Base-by-base conservation (phyloP, 2,329 filamentous ascomycete genomes). In the Geosmithia putterillii region DNA sequence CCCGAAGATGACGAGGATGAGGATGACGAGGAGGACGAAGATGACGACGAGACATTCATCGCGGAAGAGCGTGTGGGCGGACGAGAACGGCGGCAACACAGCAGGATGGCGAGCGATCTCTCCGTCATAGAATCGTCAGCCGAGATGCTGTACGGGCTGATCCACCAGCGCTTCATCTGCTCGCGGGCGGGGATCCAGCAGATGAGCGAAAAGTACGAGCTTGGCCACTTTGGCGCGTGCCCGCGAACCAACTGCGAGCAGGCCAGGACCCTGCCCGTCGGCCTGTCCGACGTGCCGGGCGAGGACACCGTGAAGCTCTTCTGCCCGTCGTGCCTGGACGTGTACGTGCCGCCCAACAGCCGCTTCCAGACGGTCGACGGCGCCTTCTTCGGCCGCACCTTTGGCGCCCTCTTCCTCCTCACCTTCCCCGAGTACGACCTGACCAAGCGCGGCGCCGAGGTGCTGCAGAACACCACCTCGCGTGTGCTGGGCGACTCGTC, bases 191-290 rank as follows among this genome's bases (percentile, higher is more conserved):
- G 92, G 42, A 96, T 98, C 55, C 90, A 96, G 65, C 89, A 95
- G 61, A 98, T 98, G 92, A 87, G 89, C 49, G 92, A 98, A 64
- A 98, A 98, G 64, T 98, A 96, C 69, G 90, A 96, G 63, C 74
- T 94, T 41, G 85, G 89, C 48, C 90, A 98, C 67, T 98, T 98
- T 58, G 92, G 92, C 43, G 81, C 83, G 52, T 98, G 92, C 61
- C 92, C 92, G n/a, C 79, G 92, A 46, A 94, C 90, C 46, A 81
- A 90, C 64, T 98, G 92, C 72, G 84, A 88, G 54, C 83, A 85
- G 47, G 85, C 87, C 50, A 83, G 90, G 55, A 92, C 94, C 14
- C 74, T 98, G 5, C 92, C 92, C 1, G 90, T 98, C 18, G 92
- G 92, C 34, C 76, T 92, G 48, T 94, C 87, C 46, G 92, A 98